phyloP scores from a whole-genome alignment of 23 red algal genomes.

The Cyanidiococcus yangmingshanensis region DNA sequence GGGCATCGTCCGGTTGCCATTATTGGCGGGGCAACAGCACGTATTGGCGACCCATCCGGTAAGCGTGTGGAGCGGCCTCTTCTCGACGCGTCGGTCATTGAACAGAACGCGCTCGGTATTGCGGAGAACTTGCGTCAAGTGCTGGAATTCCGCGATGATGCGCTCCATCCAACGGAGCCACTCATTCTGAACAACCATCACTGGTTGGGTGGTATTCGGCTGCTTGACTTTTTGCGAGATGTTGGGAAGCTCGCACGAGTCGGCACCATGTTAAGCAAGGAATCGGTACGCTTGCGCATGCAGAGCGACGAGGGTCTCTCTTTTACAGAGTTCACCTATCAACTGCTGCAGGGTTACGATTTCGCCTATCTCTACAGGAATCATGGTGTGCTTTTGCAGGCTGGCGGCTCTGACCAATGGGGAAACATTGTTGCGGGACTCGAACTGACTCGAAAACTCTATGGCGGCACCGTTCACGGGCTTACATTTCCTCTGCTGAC shows the following conservation, averaged over 20 bases:
- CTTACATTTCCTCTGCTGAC: constrained; percentile 91
- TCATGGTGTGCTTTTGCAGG: constrained; percentile 44
- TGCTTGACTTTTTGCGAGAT: constrained; percentile 91
- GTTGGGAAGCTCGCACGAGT: constrained; percentile 87
- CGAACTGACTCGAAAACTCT: constrained; percentile 71
- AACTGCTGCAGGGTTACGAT: constrained; percentile 93
- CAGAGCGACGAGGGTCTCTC: constrained; percentile 80
- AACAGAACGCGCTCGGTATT: constrained; percentile 29
- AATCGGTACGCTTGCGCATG: constrained; percentile 59
- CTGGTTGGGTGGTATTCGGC: constrained; percentile 57
- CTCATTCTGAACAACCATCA: constrained; percentile 87
- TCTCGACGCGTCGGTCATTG: constrained; percentile 38
- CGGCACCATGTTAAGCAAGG: constrained; percentile 79
- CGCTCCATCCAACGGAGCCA: constrained; percentile 10
- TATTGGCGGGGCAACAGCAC: constrained; percentile 73
- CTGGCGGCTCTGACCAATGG: constrained; percentile 92
- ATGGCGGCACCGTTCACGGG: constrained; percentile 41
- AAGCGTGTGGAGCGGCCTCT: constrained; percentile 69
- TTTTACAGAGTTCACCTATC: constrained; percentile 98
- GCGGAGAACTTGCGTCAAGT: constrained; percentile 22
- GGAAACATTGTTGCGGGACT: constrained; percentile 90
- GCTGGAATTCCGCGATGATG: constrained; percentile 5
- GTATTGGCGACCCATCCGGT: constrained; percentile 82
- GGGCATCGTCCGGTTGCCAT: constrained; percentile 64
- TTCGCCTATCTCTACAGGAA: constrained; percentile 51